phyloP scores from a whole-genome alignment of 2,329 filamentous ascomycete species.

The Microthyrium microscopicum region DNA sequence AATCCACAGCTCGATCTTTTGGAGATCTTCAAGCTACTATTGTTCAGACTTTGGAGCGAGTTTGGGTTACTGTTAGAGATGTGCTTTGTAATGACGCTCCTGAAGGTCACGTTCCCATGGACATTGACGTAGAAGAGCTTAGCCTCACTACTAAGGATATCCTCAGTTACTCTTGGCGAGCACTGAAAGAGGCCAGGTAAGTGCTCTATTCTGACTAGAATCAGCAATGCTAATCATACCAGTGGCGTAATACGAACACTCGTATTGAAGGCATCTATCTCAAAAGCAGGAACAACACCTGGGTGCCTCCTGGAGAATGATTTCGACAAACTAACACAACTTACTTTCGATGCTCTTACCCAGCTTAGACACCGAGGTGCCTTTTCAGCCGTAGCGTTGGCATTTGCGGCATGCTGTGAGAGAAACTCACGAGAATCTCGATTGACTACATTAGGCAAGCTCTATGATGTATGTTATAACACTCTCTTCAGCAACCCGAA shows the following conservation, averaged over 20 bases:
- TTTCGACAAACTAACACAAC: slow-evolving; percentile 49
- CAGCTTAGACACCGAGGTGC: slow-evolving; percentile 78
- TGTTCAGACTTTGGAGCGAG: slow-evolving; percentile 42
- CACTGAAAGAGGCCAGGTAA: slow-evolving; percentile 84
- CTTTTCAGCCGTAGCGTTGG: slow-evolving; percentile 82
- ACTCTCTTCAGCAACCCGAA: background rate
- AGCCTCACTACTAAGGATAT: slow-evolving; percentile 73
- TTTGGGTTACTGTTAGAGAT: slow-evolving; percentile 61
- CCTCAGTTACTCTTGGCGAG: slow-evolving; percentile 86
- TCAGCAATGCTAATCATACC: slow-evolving; percentile 11
- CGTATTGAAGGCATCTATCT: slow-evolving; percentile 21
- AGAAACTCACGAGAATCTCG: slow-evolving; percentile 38
- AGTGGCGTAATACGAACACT: slow-evolving; percentile 50
- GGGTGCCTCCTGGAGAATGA: slow-evolving; percentile 23
- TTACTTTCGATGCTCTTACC: slow-evolving; percentile 70
- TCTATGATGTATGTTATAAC: slow-evolving; percentile 48
- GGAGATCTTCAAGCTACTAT: slow-evolving; percentile 38
- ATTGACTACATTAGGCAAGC: slow-evolving; percentile 27
- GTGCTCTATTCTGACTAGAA: slow-evolving; percentile 8
- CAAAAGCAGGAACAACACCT: slow-evolving; percentile 8
- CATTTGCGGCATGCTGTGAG: slow-evolving; percentile 68
- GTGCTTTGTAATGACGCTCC: slow-evolving; percentile 88
- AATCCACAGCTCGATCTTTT: too few relatives aligned
- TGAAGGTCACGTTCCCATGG: slow-evolving; percentile 68
- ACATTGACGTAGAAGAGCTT: slow-evolving; percentile 53